These are phyloP conservation scores for Paratinospora sagittata DNA, from an alignment of 164 flowering plant species.

Conservation along the genomic window DNA sequence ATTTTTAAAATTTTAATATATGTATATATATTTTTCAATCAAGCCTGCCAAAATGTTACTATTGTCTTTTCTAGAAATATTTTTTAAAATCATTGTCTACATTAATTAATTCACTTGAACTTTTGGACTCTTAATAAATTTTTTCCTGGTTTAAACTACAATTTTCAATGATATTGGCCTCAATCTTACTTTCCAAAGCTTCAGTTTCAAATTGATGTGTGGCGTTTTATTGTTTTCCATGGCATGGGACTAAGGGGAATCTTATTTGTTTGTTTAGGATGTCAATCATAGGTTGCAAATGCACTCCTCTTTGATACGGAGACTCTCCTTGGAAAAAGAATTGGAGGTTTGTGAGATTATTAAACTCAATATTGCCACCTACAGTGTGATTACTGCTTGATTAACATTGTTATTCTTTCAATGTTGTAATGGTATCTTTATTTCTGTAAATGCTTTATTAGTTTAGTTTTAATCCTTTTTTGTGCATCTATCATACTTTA, in stretches of 20 bases:
- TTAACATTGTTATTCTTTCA: neutral
- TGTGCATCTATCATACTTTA: neutral
- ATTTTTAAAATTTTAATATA: too few species aligned
- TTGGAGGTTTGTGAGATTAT: constrained; percentile 48
- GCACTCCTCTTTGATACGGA: constrained; percentile 67
- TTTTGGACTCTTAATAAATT: neutral
- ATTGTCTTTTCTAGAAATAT: neutral
- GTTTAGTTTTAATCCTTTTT: neutral
- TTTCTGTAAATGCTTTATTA: neutral
- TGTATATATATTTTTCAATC: neutral
- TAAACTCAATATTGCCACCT: neutral
- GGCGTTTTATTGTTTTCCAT: neutral
- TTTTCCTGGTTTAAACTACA: neutral
- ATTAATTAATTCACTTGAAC: neutral
- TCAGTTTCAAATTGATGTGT: neutral
- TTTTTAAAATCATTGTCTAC: neutral
- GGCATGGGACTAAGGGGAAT: neutral
- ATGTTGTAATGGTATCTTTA: neutral
- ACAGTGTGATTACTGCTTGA: neutral
- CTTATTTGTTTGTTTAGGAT: constrained; percentile 33
- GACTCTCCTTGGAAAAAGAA: constrained; percentile 56
- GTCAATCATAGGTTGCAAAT: constrained; percentile 47
- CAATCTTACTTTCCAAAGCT: neutral
- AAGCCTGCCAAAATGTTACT: neutral
- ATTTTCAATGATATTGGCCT: too few species aligned